Evolutionary conservation across 495 filamentous ascomycete species (phyloP), one percentile per base, ranked within the genome.

Genomic region (Penicillium psychrofluorescens): DNA sequence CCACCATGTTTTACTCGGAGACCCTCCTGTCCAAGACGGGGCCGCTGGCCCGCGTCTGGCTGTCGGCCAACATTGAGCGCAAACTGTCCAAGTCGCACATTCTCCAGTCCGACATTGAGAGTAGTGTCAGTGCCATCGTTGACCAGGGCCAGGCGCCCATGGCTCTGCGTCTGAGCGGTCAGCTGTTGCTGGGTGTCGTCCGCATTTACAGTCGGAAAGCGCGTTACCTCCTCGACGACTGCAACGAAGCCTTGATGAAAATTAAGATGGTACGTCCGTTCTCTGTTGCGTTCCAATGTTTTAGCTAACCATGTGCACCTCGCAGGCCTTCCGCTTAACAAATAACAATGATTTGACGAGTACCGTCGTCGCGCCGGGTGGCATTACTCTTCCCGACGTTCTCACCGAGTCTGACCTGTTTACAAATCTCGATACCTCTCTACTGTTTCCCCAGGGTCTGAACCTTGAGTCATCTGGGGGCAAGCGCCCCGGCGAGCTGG

Each of bases 141-240:
- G 84, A 85, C 39, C 87, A 90, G 48, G 88, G 89, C 52, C 88
- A 95, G 62, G 92, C 91, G 43, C 92, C 92, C 28, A 90, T 97
- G 81, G 91, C 92, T 38, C 68, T 98, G 50, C 88, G 92, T 50
- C 70, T 97, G 41, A 95, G 89, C 64, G 92, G 90, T 43, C 90
- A 96, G 67, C 77, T 98, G 44, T 70, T 98, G 50, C 75, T 98
- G 42, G 92, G 92, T 67, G 92, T 98, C 32, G 94, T 95, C 48
- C 78, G 92, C 51, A 98, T 98, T 42, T 97, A 98, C 64, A 95
- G 89, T 59, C 78, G 94, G 46, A 98, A 98, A 67, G 89, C 92
- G 56, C 84, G 90, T 48, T 98, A 98, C 62, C 72, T 98, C 11
- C 70, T 96, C 33, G 92, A 97, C 59, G 92, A 98, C 61, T 98